Conservation (phyloP, 257 asterid species). For the Solanum sejunctum region DNA sequence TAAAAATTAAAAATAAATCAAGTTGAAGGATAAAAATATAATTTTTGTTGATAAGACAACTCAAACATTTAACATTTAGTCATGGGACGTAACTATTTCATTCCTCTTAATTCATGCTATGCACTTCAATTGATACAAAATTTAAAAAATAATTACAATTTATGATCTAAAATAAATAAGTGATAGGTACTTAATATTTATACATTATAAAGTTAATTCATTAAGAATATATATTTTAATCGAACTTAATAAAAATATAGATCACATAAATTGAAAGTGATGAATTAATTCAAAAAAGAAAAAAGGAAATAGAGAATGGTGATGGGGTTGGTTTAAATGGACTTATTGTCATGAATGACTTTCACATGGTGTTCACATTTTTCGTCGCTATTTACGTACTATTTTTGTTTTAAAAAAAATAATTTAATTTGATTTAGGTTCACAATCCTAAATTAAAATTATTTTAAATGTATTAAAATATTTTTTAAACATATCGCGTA, state of each 20-base stretch:
- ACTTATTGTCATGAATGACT: background rate
- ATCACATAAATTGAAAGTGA: background rate
- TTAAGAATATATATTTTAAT: background rate
- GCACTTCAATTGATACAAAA: background rate
- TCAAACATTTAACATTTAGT: background rate
- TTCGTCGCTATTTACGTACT: background rate
- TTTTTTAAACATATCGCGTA: no score
- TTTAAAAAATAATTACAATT: background rate
- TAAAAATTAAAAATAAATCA: no score
- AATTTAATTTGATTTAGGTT: no score
- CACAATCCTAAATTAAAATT: no score
- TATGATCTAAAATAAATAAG: background rate
- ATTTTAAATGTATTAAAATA: no score
- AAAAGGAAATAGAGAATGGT: background rate
- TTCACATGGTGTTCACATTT: background rate
- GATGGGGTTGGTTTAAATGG: background rate
- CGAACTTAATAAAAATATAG: fast-evolving
- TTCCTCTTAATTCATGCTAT: background rate
- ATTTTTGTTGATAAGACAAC: background rate
- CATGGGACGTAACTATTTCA: background rate
- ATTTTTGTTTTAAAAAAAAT: no score
- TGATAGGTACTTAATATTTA: no score
- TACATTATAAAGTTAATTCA: background rate
- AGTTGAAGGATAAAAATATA: background rate
- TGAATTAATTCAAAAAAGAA: background rate